Conservation (phyloP, 371 early-diverging fungal species). For the Mucor racemosus region DNA sequence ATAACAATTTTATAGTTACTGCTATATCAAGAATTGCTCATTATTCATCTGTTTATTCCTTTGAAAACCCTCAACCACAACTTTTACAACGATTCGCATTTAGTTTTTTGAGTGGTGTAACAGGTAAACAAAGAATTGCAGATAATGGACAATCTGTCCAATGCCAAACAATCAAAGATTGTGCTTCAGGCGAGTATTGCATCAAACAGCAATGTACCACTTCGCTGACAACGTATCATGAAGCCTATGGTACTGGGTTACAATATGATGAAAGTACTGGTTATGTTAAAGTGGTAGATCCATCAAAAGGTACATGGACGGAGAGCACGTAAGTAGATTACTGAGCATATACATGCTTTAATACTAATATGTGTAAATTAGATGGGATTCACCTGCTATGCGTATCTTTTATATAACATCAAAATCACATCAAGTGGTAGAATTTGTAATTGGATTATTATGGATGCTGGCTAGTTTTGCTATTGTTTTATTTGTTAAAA, state of each 20-base stretch:
- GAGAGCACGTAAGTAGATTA: constrained; percentile 68
- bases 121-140: constrained; percentile 36
- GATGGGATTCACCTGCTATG: constrained; percentile 59
- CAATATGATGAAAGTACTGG: constrained; percentile 57
- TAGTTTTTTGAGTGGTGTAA: constrained; percentile 61
- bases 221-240: constrained; percentile 66
- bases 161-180: constrained; percentile 45
- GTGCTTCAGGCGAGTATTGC: constrained; percentile 52
- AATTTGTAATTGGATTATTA: constrained; percentile 66
- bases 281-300: constrained; percentile 59
- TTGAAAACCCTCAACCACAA: constrained; percentile 44
- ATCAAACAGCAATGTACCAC: constrained; percentile 57
- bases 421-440: constrained; percentile 57
- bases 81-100: constrained; percentile 45
- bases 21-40: constrained; percentile 41
- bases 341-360: background rate
- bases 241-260: constrained; percentile 78
- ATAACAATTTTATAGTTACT: constrained; percentile 25
- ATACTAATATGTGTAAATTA: constrained; percentile 17
- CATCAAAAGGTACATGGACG: constrained; percentile 69
- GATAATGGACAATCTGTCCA: constrained; percentile 10
- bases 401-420: constrained; percentile 65
- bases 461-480: constrained; percentile 45
- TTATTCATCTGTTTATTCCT: constrained; percentile 51
- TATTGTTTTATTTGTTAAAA: constrained; percentile 38